Evolutionary conservation across 768 basidiomycete species (phyloP).

Genomic region (Clitopilus passeckerianus): DNA sequence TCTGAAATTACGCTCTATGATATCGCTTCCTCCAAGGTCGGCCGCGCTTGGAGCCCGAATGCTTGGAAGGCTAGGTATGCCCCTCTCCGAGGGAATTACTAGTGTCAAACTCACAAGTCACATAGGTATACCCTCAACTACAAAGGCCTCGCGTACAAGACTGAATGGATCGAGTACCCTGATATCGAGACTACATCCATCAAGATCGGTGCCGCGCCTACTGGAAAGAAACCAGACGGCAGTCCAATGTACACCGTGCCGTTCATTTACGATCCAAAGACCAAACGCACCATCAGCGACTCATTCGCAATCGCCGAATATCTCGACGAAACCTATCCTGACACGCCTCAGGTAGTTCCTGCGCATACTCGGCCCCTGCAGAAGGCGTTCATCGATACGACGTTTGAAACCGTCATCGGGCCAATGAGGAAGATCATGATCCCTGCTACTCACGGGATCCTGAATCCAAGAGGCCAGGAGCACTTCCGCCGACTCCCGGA

Average conservation of each 20-base stretch:
- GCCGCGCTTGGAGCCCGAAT: conserved; percentile 36
- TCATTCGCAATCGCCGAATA: conserved; percentile 40
- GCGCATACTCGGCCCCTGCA: conserved; percentile 14
- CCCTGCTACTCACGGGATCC: conserved; percentile 12
- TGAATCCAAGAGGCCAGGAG: conserved; percentile 27
- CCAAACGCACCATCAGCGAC: conserved; percentile 27
- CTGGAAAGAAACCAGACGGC: conserved; percentile 20
- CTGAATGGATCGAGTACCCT: conserved; percentile 34
- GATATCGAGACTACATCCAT: conserved; percentile 29
- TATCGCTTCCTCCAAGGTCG: conserved; percentile 24
- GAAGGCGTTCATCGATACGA: conserved; percentile 10
- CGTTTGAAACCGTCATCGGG: conserved; percentile 8
- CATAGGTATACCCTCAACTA: conserved; percentile 18
- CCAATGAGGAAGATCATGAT: conserved; percentile 12
- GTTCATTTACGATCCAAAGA: conserved; percentile 33
- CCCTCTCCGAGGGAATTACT: neutral
- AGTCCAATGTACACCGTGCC: conserved; percentile 33
- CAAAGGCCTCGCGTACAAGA: conserved; percentile 30
- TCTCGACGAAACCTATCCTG: conserved; percentile 37
- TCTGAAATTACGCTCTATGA: conserved; percentile 36
- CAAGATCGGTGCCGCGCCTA: conserved; percentile 26
- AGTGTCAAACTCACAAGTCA: neutral
- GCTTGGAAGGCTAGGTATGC: conserved; percentile 39
- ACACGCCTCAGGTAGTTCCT: conserved; percentile 20
- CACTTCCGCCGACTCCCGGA: conserved; percentile 35